Evolutionary conservation across 83 land plant species (phyloP).

Genomic region (Diphasiastrum complanatum): DNA sequence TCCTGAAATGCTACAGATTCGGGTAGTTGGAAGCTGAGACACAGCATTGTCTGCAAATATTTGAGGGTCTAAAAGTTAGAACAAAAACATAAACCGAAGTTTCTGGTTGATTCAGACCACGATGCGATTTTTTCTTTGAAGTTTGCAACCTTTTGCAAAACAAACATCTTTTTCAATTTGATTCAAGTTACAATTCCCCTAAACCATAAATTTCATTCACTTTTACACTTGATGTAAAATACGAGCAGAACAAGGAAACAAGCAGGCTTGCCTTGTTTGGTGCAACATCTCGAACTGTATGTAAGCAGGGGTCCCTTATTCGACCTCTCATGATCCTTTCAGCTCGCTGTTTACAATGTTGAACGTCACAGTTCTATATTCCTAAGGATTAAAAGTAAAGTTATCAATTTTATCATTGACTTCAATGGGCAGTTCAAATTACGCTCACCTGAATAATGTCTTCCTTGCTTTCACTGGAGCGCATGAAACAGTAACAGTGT

Average conservation of each 20-base stretch:
- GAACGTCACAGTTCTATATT: slow-evolving; percentile 5
- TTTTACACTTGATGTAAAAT: neutral
- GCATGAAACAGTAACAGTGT: slow-evolving; percentile 40
- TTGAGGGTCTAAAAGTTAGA: neutral
- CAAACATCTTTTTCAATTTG: neutral
- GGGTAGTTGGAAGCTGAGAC: slow-evolving; percentile 30
- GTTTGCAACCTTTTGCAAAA: neutral
- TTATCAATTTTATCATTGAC: slow-evolving; percentile 1
- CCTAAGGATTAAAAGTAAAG: neutral
- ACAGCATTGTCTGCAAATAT: slow-evolving; percentile 28
- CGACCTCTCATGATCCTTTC: slow-evolving; percentile 14
- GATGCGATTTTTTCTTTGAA: no score
- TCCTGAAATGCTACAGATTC: slow-evolving; percentile 32
- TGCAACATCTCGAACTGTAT: slow-evolving; percentile 28
- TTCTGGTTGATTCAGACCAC: no score
- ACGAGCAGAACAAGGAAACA: neutral
- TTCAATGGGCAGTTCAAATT: neutral
- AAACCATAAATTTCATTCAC: neutral
- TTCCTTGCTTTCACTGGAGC: slow-evolving; percentile 19
- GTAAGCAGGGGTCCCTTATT: slow-evolving; percentile 10
- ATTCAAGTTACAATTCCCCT: neutral
- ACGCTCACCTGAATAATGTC: slow-evolving; percentile 26
- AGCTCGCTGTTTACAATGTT: slow-evolving; percentile 19
- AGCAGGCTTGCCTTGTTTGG: slow-evolving; percentile 26
- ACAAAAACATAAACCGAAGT: neutral